Base-by-base conservation (phyloP, 2,329 filamentous ascomycete species). In the Fusarium annulatum region DNA sequence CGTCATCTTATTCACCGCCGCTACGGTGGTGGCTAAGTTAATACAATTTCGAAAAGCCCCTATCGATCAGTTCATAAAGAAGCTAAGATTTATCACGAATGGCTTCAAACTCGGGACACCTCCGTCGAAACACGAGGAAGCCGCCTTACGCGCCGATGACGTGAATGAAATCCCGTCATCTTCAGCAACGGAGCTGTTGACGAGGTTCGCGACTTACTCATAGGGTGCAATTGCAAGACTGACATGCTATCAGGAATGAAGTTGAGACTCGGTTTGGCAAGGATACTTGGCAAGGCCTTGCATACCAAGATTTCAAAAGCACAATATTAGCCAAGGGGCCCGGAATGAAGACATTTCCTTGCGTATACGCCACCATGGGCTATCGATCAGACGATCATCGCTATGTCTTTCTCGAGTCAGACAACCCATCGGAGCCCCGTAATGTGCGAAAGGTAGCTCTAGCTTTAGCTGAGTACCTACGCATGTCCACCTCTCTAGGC, bases 221-320 rank as follows among this genome's bases (percentile, higher is more conserved):
- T n/a, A 0, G 0, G 7, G 2, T 4, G 0, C 8, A 14, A 2
- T 18, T n/a, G 7, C 5, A 23, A 33, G 2, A 3, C 48, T 51
- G 2, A 51, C 48, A 9, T 10, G 10, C 5, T n/a, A 34, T 9
- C 2, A 51, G 48, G 5, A 51, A 7, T 1, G 8, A 51, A 10
- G 48, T 51, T 14, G 48, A 51, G 30, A 34, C 10, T 34, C 30
- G 3, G 0, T 51, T 51, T 11, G 15, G 23, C 16, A 23, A 51
- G 8, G 8, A 51, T 23, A 19, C 48, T 19, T 51, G 48, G 48
- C 30, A 34, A 51, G 48, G 30, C 21, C 48, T 51, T 14, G 48
- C 48, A 0, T 51, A 51, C 2, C 48, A 51, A 7, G 48, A 51
- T 19, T 51, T 51, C 21, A 51, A 9, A 5, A 18, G 8, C 30